Conservation (phyloP, 768 basidiomycete genomes). For the Rossbeevera mucosa region DNA sequence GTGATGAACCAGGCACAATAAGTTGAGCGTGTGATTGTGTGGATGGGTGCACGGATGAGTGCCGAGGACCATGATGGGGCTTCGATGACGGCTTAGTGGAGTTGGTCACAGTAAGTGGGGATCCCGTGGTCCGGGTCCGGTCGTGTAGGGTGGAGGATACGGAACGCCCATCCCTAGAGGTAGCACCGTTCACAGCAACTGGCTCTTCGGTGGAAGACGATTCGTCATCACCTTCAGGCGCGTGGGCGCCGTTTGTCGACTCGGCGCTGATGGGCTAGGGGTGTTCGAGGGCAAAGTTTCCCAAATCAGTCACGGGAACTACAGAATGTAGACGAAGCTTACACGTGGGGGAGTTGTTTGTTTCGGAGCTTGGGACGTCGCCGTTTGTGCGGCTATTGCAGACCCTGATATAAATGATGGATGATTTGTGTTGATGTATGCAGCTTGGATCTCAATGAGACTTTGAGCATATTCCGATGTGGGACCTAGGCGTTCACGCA, state of each 20-base stretch:
- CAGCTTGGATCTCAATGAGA: slow-evolving; percentile 94
- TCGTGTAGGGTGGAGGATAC: slow-evolving; percentile 77
- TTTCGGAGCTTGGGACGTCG: slow-evolving; percentile 38
- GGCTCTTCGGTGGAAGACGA: slow-evolving; percentile 51
- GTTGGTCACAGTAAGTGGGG: slow-evolving; percentile 27
- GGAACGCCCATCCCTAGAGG: slow-evolving; percentile 58
- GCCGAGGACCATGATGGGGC: slow-evolving; percentile 30
- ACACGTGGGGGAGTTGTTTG: slow-evolving; percentile 50
- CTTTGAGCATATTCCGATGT: slow-evolving; percentile 96
- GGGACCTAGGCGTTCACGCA: slow-evolving; percentile 92
- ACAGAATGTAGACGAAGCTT: slow-evolving; percentile 24
- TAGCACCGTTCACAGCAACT: slow-evolving; percentile 48
- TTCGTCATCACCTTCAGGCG: slow-evolving; percentile 61
- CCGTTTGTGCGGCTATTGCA: slow-evolving; percentile 53
- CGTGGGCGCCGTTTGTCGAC: slow-evolving; percentile 48
- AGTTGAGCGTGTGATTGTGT: slow-evolving; percentile 33
- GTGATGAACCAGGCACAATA: slow-evolving; percentile 36
- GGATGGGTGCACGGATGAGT: slow-evolving; percentile 26
- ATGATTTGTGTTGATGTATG: slow-evolving; percentile 99
- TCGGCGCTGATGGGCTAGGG: slow-evolving; percentile 61
- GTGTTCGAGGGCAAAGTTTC: slow-evolving; percentile 1
- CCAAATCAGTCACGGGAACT: slow-evolving; percentile 13
- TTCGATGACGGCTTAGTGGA: slow-evolving; percentile 28
- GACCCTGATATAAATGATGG: slow-evolving; percentile 88
- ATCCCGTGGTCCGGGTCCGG: slow-evolving; percentile 50